These are phyloP conservation scores for Annulohypoxylon nitens DNA, from an alignment of 495 filamentous ascomycete genomes.

Conservation along the genomic window DNA sequence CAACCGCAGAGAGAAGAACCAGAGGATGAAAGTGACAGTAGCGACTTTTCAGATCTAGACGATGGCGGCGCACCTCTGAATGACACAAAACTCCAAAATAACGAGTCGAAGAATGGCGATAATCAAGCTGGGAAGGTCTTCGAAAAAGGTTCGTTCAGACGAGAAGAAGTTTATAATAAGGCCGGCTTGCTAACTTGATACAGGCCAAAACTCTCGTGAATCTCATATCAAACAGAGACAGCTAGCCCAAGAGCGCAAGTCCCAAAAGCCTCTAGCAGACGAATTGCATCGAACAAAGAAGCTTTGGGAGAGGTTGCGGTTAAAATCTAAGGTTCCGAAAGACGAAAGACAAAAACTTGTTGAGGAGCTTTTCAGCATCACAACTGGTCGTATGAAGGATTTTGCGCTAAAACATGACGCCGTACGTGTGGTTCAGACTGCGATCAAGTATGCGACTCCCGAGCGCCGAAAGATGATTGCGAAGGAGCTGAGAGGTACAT, in stretches of 20 bases:
- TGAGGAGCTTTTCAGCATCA: conserved; percentile 87
- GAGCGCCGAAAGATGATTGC: conserved; percentile 89
- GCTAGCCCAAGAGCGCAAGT: conserved; percentile 87
- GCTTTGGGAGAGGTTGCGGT: conserved; percentile 92
- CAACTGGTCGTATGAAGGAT: conserved; percentile 89
- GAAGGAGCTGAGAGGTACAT: conserved; percentile 86
- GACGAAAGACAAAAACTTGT: conserved; percentile 90
- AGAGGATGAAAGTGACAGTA: conserved; percentile 49
- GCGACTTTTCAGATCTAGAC: conserved; percentile 54
- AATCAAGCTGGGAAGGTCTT: conserved; percentile 47
- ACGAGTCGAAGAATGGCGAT: conserved; percentile 28
- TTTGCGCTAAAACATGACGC: conserved; percentile 99
- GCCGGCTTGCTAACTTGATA: conserved; percentile 24
- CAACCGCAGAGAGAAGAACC: conserved; percentile 40
- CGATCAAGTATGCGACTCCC: conserved; percentile 91
- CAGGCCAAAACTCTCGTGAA: conserved; percentile 75
- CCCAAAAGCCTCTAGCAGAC: conserved; percentile 91
- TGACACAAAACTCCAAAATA: conserved; percentile 25
- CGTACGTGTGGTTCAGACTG: conserved; percentile 93
- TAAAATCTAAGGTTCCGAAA: conserved; percentile 88
- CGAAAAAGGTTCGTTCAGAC: conserved; percentile 51
- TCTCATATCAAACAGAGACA: conserved; percentile 93
- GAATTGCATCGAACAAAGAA: conserved; percentile 91
- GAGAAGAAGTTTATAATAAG: background rate
- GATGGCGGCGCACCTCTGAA: conserved; percentile 51